These are phyloP conservation scores for Parachlorella kessleri DNA, from an alignment of 139 green algal species.

Conservation along the genomic window DNA sequence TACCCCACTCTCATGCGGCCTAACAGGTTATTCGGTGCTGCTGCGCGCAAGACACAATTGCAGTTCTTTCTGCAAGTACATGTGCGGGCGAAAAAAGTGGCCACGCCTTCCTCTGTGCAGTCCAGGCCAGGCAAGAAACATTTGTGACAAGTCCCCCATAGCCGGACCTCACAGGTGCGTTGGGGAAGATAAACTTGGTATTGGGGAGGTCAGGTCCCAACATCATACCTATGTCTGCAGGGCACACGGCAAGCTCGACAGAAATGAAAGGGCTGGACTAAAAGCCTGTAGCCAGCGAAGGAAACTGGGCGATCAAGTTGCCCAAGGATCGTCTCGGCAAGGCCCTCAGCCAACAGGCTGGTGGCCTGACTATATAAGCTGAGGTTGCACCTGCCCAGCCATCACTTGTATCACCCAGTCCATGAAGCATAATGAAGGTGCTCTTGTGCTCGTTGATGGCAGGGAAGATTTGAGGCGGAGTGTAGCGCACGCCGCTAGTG, in stretches of 20 bases:
- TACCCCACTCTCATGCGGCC: too few relatives aligned
- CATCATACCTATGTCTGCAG: neutral
- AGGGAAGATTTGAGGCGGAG: neutral
- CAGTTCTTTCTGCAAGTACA: too few relatives aligned
- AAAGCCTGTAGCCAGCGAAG: neutral
- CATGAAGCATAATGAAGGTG: neutral
- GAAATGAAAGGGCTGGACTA: neutral
- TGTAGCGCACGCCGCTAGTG: neutral
- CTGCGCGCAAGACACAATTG: too few relatives aligned
- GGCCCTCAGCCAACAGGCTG: too few relatives aligned
- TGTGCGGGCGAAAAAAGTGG: too few relatives aligned
- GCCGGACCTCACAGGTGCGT: neutral
- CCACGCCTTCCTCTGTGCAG: too few relatives aligned
- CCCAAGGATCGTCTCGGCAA: too few relatives aligned
- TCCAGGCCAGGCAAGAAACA: too few relatives aligned
- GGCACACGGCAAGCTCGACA: neutral
- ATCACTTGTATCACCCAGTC: neutral
- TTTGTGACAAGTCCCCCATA: too few relatives aligned
- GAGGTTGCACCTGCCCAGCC: neutral
- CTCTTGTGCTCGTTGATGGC: neutral
- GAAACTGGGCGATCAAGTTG: too few relatives aligned
- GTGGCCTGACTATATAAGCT: neutral
- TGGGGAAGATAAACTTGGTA: neutral
- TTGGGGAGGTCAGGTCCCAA: neutral
- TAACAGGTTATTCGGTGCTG: too few relatives aligned